phyloP scores from a whole-genome alignment of 2,329 filamentous ascomycete genomes.

The Camptophora hylomeconis region DNA sequence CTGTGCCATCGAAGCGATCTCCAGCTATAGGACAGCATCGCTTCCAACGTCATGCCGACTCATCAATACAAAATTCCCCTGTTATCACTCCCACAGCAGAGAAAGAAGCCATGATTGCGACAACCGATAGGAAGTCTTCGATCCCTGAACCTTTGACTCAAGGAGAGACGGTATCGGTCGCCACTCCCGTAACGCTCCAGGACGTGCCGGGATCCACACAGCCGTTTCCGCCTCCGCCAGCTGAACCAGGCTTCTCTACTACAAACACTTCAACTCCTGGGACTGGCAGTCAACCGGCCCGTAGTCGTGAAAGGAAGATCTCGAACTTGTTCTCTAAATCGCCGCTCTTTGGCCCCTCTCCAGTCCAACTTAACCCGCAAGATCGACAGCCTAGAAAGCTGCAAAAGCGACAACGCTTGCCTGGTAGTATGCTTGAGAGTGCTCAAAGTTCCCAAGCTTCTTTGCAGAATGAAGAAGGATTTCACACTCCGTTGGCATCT shows the following conservation, averaged over 20 bases:
- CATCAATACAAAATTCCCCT: too few species aligned
- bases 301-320: constrained; percentile 54
- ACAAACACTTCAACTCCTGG: too few species aligned
- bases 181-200: too few species aligned
- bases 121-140: too few species aligned
- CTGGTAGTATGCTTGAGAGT: constrained; percentile 66
- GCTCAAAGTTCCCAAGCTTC: constrained; percentile 84
- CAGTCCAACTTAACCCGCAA: constrained; percentile 41
- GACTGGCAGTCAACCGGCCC: constrained; percentile 17
- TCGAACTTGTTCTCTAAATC: constrained; percentile 55
- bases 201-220: too few species aligned
- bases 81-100: too few species aligned
- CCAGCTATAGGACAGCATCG: constrained; percentile 55
- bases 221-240: too few species aligned
- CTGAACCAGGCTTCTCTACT: too few species aligned
- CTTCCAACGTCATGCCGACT: too few species aligned
- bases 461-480: constrained; percentile 34
- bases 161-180: too few species aligned
- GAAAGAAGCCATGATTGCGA: too few species aligned
- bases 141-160: too few species aligned
- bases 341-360: constrained; percentile 40
- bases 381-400: constrained; percentile 71
- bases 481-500: constrained; percentile 21
- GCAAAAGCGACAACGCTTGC: constrained; percentile 66
- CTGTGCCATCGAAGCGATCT: constrained; percentile 80